phyloP scores from a whole-genome alignment of 1,284 basidiomycete species.

The Rhodotorula sp. region DNA sequence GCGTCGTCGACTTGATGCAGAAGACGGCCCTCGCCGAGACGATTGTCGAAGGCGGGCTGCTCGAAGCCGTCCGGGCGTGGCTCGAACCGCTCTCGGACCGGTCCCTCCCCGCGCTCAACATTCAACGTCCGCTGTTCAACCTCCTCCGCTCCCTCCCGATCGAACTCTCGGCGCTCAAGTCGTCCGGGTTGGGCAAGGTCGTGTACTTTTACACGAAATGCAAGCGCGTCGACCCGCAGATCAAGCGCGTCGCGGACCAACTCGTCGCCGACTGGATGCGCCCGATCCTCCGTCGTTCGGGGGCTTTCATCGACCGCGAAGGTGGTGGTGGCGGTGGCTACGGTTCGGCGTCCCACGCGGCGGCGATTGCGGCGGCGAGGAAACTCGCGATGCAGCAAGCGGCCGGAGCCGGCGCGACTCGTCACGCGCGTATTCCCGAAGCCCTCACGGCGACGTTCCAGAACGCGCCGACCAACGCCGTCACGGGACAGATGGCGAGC shows the following conservation, averaged over 20 bases:
- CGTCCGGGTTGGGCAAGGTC: constrained; percentile 85
- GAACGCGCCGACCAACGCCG: constrained; percentile 22
- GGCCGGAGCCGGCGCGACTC: constrained; percentile 3
- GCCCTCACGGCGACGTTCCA: constrained; percentile 32
- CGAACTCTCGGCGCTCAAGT: constrained; percentile 85
- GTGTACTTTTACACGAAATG: constrained; percentile 94
- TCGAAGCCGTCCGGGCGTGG: constrained; percentile 87
- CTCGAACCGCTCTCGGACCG: constrained; percentile 90
- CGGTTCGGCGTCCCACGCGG: neutral
- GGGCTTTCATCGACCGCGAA: constrained; percentile 70
- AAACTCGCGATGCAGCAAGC: neutral
- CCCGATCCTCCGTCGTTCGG: constrained; percentile 89
- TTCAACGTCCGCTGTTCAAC: constrained; percentile 87
- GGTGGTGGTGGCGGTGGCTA: neutral
- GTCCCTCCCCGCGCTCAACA: constrained; percentile 90
- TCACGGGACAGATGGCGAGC: constrained; percentile 5
- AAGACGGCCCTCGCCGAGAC: constrained; percentile 89
- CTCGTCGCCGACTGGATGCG: constrained; percentile 82
- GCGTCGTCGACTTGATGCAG: constrained; percentile 88
- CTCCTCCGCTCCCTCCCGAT: constrained; percentile 85
- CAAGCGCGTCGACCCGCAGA: constrained; percentile 78
- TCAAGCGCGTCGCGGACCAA: constrained; percentile 75
- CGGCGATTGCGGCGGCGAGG: neutral
- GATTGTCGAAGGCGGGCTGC: constrained; percentile 90
- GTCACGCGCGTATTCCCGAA: constrained; percentile 36